phyloP scores from a whole-genome alignment of 1,284 basidiomycete species.

The Rhodofomes roseus region DNA sequence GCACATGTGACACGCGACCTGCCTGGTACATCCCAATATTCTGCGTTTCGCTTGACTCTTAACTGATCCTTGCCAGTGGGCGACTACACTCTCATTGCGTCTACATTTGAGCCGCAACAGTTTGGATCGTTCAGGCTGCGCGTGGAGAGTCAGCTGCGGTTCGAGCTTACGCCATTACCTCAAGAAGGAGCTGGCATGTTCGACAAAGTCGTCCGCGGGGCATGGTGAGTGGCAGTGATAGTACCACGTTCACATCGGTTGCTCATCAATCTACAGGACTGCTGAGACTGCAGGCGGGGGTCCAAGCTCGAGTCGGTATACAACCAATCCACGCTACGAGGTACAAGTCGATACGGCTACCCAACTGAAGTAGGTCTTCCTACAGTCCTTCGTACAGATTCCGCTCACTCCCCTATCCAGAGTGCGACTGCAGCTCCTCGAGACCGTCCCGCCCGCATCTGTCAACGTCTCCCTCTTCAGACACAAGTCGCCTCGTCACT shows the following conservation, averaged over 20 bases:
- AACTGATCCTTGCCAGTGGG: constrained; percentile 49
- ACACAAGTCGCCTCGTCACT: constrained; percentile 28
- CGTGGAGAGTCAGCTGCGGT: constrained; percentile 59
- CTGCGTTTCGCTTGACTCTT: background rate
- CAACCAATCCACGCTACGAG: constrained; percentile 66
- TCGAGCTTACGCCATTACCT: constrained; percentile 74
- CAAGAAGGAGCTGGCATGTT: constrained; percentile 94
- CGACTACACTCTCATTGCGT: constrained; percentile 79
- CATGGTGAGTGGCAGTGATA: constrained; percentile 52
- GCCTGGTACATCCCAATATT: constrained; percentile 42
- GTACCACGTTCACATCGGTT: background rate
- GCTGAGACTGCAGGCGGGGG: constrained; percentile 56
- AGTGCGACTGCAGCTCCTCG: constrained; percentile 60
- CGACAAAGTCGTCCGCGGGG: constrained; percentile 56
- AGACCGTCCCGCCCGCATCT: constrained; percentile 39
- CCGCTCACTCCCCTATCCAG: constrained; percentile 31
- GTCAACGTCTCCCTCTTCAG: constrained; percentile 63
- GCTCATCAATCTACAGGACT: constrained; percentile 37
- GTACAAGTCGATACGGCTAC: constrained; percentile 51
- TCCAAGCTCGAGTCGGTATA: constrained; percentile 60
- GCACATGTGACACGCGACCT: constrained; percentile 55
- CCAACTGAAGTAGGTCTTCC: constrained; percentile 53
- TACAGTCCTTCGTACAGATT: background rate
- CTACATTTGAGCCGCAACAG: constrained; percentile 75
- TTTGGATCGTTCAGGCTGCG: constrained; percentile 62